Percentiles rank a stretch among this genome's conserved stretches.
Evolutionary conservation across 768 basidiomycete genomes (phyloP).

Genomic region (Mrakia gelida): DNA sequence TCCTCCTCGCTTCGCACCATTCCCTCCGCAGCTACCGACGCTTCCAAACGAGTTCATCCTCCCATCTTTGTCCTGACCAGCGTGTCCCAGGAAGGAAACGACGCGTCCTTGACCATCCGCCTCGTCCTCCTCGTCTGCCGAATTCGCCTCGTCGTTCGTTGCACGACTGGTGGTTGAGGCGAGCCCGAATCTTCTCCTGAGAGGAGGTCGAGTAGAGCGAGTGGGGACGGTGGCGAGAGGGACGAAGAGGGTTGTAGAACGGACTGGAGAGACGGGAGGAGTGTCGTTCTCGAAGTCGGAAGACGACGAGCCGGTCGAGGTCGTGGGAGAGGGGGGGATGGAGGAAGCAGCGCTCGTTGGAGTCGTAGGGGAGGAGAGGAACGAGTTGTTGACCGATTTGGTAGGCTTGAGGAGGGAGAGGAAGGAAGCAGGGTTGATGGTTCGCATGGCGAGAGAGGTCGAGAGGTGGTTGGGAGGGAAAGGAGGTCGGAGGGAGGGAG

Average conservation of each 20-base stretch:
- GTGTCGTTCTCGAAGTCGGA: conserved; percentile 15
- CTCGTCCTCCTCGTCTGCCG: neutral
- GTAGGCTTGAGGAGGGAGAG: conserved; percentile 17
- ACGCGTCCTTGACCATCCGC: neutral
- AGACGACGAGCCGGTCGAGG: neutral
- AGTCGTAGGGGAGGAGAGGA: neutral
- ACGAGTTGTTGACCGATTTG: neutral
- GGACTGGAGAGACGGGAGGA: conserved; percentile 13
- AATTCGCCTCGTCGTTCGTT: too few relatives aligned
- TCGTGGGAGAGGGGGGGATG: neutral
- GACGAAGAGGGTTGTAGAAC: neutral
- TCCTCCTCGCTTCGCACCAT: neutral
- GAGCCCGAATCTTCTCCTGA: too few relatives aligned
- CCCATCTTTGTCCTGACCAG: neutral
- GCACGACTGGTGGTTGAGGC: too few relatives aligned
- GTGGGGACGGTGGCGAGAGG: neutral
- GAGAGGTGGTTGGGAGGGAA: neutral
- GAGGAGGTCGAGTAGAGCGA: too few relatives aligned
- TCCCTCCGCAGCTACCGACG: neutral
- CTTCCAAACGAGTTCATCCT: neutral
- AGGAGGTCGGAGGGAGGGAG: neutral
- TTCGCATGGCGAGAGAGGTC: neutral
- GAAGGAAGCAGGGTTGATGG: conserved; percentile 14
- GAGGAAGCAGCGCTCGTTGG: conserved; percentile 1
- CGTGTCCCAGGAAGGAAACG: neutral